Percentiles rank a stretch among this genome's conserved stretches.
Conservation (phyloP, 495 filamentous ascomycete genomes). For the Penicillium roqueforti region DNA sequence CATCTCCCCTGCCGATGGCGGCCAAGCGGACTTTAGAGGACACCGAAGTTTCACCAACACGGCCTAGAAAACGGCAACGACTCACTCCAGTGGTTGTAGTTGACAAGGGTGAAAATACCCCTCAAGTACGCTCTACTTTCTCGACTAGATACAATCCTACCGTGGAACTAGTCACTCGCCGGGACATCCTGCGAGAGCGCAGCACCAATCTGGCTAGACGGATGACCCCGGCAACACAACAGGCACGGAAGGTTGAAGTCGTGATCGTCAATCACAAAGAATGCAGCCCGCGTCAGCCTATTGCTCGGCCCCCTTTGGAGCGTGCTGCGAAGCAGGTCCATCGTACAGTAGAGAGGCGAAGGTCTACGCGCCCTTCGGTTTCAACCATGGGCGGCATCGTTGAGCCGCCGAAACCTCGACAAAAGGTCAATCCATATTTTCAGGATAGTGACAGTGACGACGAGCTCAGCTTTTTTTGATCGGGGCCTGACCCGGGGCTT, state of each 20-base stretch:
- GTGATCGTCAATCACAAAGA: constrained; percentile 34
- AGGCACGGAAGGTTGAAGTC: constrained; percentile 29
- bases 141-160: constrained; percentile 4
- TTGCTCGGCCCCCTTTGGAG: constrained; percentile 1
- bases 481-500: background rate
- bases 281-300: background rate
- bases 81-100: constrained; percentile 13
- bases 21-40: constrained; percentile 21
- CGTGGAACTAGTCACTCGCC: constrained; percentile 7
- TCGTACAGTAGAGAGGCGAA: constrained; percentile 20
- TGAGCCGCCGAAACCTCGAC: background rate
- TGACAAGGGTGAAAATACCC: constrained; percentile 2
- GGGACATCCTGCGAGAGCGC: constrained; percentile 20
- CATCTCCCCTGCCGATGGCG: constrained; percentile 29
- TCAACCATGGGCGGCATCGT: background rate
- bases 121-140: background rate
- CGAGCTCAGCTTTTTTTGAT: constrained; percentile 42
- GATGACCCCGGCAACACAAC: background rate
- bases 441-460: constrained; percentile 41
- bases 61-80: constrained; percentile 29
- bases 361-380: constrained; percentile 14
- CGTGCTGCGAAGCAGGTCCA: constrained; percentile 16
- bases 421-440: constrained; percentile 27
- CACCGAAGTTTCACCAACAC: constrained; percentile 12
- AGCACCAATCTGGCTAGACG: constrained; percentile 8